A percentile compares a stretch with the other conserved stretches of the same genome.
Evolutionary conservation across 306 rosid genomes (phyloP).

Genomic region (Crataegus laevigata): DNA sequence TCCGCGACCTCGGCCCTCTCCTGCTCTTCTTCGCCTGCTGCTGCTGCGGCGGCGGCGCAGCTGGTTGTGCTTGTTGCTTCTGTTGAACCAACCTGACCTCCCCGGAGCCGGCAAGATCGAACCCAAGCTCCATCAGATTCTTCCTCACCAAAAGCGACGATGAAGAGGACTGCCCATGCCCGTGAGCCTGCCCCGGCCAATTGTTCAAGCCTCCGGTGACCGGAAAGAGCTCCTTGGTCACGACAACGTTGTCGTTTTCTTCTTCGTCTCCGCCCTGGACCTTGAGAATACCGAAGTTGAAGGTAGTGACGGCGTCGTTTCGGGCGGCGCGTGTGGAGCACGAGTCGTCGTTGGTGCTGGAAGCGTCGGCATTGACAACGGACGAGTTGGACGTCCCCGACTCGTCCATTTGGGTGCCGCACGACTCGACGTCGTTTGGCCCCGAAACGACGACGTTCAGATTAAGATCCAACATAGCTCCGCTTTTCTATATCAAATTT

Average conservation of each 20-base stretch:
- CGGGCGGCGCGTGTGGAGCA: conserved; percentile 71
- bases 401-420: conserved; percentile 66
- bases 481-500: background rate
- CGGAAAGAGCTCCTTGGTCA: conserved; percentile 72
- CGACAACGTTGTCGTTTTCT: conserved; percentile 26
- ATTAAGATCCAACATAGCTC: conserved; percentile 79
- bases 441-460: conserved; percentile 57
- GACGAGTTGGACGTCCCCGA: conserved; percentile 95
- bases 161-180: conserved; percentile 34
- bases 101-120: conserved; percentile 38
- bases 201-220: conserved; percentile 25
- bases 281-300: conserved; percentile 79
- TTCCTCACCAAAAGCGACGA: conserved; percentile 36
- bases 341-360: conserved; percentile 80
- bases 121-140: conserved; percentile 61
- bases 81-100: conserved; percentile 46
- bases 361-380: conserved; percentile 85
- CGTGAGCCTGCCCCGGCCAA: conserved; percentile 33
- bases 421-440: conserved; percentile 31
- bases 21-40: conserved; percentile 82
- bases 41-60: conserved; percentile 21
- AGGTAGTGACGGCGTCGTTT: conserved; percentile 48
- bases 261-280: conserved; percentile 21
- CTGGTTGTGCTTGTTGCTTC: conserved; percentile 11
- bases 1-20: conserved; percentile 96